These are phyloP conservation scores for Ananas comosus DNA, from an alignment of 176 grass and related monocot genomes.

Conservation along the genomic window DNA sequence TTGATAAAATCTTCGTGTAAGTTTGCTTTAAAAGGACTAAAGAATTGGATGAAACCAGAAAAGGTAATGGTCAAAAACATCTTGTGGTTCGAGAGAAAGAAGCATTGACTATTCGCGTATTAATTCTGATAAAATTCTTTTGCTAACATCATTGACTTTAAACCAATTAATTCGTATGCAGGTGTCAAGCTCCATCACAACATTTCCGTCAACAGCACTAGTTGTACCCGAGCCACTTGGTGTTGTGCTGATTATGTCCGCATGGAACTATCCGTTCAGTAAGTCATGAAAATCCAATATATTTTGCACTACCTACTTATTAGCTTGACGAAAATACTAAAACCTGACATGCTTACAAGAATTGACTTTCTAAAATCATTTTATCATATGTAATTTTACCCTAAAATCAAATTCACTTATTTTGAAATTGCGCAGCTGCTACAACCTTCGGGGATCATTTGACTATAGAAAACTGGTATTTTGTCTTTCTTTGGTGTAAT, in stretches of 20 bases:
- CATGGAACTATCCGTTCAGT: constrained; percentile 98
- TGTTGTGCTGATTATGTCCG: constrained; percentile 72
- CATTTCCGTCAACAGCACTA: constrained; percentile 67
- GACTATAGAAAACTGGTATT: too few relatives aligned
- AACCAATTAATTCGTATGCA: constrained; percentile 15
- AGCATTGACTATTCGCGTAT: not conserved
- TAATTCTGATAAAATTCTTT: not conserved
- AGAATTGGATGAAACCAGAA: constrained; percentile 85
- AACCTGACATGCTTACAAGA: not conserved
- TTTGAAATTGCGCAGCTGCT: not conserved
- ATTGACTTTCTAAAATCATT: not conserved
- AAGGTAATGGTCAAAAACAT: constrained; percentile 37
- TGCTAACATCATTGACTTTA: not conserved
- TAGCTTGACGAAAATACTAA: not conserved
- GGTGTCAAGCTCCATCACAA: constrained; percentile 49
- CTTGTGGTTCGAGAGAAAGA: not conserved
- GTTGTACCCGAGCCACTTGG: constrained; percentile 79
- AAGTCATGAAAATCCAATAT: constrained; percentile 25
- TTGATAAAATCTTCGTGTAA: constrained; percentile 40
- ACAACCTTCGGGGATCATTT: too few relatives aligned
- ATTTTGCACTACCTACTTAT: not conserved
- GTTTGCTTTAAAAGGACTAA: constrained; percentile 59
- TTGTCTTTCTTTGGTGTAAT: too few relatives aligned
- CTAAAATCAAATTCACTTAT: not conserved
- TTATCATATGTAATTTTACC: not conserved